These are phyloP conservation scores for Hondaea fermentalgiana DNA, from an alignment of 108 stramenopile species.

Conservation along the genomic window DNA sequence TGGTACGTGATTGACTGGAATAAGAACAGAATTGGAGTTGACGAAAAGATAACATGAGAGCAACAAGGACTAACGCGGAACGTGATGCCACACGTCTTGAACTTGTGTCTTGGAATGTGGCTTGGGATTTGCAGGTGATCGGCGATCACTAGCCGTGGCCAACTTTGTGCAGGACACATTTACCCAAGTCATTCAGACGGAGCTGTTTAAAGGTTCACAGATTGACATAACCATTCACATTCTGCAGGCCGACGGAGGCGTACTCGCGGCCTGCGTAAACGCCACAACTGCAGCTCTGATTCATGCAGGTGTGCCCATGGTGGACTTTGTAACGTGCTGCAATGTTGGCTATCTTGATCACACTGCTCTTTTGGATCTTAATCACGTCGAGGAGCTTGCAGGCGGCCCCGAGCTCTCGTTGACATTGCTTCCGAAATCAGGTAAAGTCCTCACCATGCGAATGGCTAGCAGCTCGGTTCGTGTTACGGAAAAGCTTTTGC, in stretches of 20 bases:
- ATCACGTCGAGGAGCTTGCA: background rate
- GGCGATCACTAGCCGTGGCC: background rate
- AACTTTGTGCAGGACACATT: constrained; percentile 10
- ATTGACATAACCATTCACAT: constrained; percentile 20
- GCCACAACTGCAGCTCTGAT: constrained; percentile 40
- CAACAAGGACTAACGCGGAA: too few relatives aligned
- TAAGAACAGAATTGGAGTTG: background rate
- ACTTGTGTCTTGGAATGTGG: too few relatives aligned
- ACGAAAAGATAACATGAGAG: too few relatives aligned
- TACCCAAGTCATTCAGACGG: background rate
- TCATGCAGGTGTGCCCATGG: constrained; percentile 49
- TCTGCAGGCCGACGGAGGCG: constrained; percentile 35
- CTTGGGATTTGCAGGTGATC: background rate
- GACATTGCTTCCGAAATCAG: background rate
- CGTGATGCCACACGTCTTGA: too few relatives aligned
- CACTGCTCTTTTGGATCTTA: background rate
- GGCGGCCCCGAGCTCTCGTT: background rate
- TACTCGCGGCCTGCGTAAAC: constrained; percentile 31
- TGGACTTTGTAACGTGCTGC: constrained; percentile 36
- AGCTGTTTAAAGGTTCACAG: constrained; percentile 25
- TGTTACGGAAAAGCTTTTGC: background rate
- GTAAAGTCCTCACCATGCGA: background rate
- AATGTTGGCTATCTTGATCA: constrained; percentile 32
- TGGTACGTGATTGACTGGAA: background rate
- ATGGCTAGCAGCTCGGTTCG: background rate